phyloP scores from a whole-genome alignment of 768 basidiomycete species.

The Phanerodontia chrysosporium region DNA sequence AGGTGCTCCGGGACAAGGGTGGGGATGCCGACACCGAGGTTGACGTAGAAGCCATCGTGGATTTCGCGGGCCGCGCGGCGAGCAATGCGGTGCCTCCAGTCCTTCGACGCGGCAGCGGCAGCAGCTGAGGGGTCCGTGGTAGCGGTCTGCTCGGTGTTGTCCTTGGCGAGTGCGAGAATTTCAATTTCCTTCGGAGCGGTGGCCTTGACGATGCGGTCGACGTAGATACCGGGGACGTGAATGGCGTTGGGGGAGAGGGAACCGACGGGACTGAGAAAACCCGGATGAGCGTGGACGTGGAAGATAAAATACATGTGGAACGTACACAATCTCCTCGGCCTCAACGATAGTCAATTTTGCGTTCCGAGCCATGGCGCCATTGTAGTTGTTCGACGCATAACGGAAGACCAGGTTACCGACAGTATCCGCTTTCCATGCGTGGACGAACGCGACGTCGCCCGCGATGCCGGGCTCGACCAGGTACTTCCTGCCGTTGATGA shows the following conservation, averaged over 20 bases:
- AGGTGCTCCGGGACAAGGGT: conserved; percentile 79
- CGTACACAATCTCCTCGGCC: conserved; percentile 29
- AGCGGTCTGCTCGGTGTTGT: conserved; percentile 15
- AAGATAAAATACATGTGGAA: not conserved
- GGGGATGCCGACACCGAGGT: conserved; percentile 85
- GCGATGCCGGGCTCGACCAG: conserved; percentile 75
- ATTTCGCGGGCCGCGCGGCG: conserved; percentile 84
- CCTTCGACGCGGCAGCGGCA: conserved; percentile 15
- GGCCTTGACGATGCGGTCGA: conserved; percentile 79
- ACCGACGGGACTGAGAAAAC: conserved; percentile 21
- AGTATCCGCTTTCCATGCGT: conserved; percentile 89
- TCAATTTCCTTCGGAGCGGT: conserved; percentile 77
- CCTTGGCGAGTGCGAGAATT: conserved; percentile 55
- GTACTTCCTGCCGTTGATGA: conserved; percentile 71
- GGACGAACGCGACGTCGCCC: conserved; percentile 81
- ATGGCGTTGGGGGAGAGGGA: conserved; percentile 69
- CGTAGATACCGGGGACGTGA: conserved; percentile 79
- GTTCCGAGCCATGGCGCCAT: conserved; percentile 79
- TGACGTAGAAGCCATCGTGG: conserved; percentile 81
- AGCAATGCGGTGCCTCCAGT: conserved; percentile 59
- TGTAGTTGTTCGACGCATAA: conserved; percentile 84
- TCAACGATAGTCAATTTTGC: conserved; percentile 88
- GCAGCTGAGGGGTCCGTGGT: conserved; percentile 4
- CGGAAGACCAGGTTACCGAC: conserved; percentile 87
- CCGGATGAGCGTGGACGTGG: not conserved